Evolutionary conservation across 768 basidiomycete genomes (phyloP).

Genomic region (Calocera cornea): DNA sequence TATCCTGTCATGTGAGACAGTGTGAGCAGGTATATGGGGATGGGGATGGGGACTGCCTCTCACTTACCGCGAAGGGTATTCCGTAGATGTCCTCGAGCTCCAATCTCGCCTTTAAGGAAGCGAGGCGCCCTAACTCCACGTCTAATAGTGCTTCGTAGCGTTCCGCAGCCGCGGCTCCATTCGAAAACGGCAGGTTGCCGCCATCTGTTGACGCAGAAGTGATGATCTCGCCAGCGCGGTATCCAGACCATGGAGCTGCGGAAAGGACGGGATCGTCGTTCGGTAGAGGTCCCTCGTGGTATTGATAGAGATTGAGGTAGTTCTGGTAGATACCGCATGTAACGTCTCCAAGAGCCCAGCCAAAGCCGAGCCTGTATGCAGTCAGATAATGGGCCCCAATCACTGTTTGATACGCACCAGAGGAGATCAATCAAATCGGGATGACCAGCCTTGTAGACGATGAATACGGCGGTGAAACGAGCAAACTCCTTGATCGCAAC

Average conservation of each 20-base stretch:
- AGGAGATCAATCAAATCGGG: background rate
- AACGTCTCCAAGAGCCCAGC: background rate
- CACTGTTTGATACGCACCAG: background rate
- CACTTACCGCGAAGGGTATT: conserved; percentile 59
- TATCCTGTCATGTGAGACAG: conserved; percentile 33
- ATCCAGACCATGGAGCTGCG: background rate
- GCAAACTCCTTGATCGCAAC: background rate
- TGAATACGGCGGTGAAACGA: background rate
- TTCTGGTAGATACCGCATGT: background rate
- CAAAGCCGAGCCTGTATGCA: background rate
- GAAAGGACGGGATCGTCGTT: background rate
- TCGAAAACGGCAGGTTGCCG: background rate
- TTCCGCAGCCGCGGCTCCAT: background rate
- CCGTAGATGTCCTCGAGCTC: conserved; percentile 73
- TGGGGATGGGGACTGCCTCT: no score
- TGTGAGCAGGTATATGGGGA: conserved; percentile 8
- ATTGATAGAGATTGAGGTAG: background rate
- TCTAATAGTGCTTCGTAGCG: conserved; percentile 9
- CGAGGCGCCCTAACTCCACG: conserved; percentile 47
- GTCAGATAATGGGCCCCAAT: background rate
- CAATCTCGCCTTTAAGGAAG: conserved; percentile 49
- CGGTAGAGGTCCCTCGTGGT: background rate
- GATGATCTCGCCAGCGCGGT: background rate
- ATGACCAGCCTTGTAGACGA: background rate
- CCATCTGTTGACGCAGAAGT: background rate